These are phyloP conservation scores for Colletotrichum acutatum DNA, from an alignment of 2,329 filamentous ascomycete genomes.

Conservation along the genomic window DNA sequence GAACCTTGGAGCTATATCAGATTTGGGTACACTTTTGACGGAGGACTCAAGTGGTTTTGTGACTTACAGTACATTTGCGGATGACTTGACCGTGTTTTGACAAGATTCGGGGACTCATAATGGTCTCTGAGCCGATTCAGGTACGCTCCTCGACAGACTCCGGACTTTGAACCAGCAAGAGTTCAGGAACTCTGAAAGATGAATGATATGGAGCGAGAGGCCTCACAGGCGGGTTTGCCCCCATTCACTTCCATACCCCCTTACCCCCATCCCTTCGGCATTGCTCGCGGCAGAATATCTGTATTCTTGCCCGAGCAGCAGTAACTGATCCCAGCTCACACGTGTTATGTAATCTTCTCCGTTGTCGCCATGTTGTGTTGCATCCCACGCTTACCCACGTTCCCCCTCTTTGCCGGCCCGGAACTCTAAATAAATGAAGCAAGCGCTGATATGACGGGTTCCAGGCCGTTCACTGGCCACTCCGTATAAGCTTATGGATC, in stretches of 20 bases:
- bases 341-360: neutral
- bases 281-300: neutral
- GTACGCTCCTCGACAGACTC: neutral
- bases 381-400: neutral
- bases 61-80: neutral
- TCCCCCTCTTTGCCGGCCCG: neutral
- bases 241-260: neutral
- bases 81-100: constrained; percentile 13
- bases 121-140: neutral
- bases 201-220: neutral
- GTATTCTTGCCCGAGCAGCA: neutral
- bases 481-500: neutral
- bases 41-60: neutral
- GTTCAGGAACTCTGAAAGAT: neutral
- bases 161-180: neutral
- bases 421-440: neutral
- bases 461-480: neutral
- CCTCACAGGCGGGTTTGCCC: neutral
- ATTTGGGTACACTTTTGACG: no score
- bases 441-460: neutral
- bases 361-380: neutral
- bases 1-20: neutral
- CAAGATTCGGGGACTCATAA: neutral
- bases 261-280: neutral
- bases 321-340: neutral